Evolutionary conservation across 2,329 filamentous ascomycete species (phyloP).

Genomic region (Bipolaris bicolor): DNA sequence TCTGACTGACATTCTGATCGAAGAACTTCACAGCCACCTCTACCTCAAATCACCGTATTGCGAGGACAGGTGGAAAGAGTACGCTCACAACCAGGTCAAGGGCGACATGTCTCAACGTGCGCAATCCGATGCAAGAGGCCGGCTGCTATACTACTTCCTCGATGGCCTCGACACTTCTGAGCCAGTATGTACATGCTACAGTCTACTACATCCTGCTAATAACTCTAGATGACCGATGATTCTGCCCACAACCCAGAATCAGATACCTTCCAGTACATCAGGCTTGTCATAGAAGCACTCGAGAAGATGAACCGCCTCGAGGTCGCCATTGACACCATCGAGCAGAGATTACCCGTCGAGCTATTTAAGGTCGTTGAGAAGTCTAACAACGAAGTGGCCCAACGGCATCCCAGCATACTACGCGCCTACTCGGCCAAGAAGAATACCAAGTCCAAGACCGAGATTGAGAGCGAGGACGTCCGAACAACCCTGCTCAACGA

Average conservation of each 20-base stretch:
- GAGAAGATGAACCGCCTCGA: slow-evolving; percentile 89
- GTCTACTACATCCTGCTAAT: slow-evolving; percentile 29
- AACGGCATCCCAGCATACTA: slow-evolving; percentile 85
- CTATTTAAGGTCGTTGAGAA: slow-evolving; percentile 93
- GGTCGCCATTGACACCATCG: slow-evolving; percentile 84
- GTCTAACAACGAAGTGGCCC: slow-evolving; percentile 91
- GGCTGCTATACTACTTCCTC: slow-evolving; percentile 63
- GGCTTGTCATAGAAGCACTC: slow-evolving; percentile 83
- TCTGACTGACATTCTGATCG: slow-evolving; percentile 92
- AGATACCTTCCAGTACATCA: slow-evolving; percentile 93
- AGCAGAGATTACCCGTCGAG: slow-evolving; percentile 91
- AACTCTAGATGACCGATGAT: slow-evolving; percentile 72
- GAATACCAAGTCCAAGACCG: slow-evolving; percentile 65
- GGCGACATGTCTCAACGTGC: slow-evolving; percentile 42
- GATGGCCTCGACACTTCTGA: slow-evolving; percentile 61
- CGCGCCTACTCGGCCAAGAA: slow-evolving; percentile 57
- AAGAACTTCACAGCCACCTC: slow-evolving; percentile 94
- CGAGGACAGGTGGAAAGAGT: slow-evolving; percentile 89
- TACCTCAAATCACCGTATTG: slow-evolving; percentile 98
- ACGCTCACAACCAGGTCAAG: slow-evolving; percentile 70
- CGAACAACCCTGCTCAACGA: slow-evolving; percentile 87
- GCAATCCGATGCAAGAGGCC: slow-evolving; percentile 54
- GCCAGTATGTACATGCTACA: slow-evolving; percentile 28
- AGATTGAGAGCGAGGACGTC: slow-evolving; percentile 71
- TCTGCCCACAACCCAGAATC: slow-evolving; percentile 91